A percentile compares a stretch with the other conserved stretches of the same genome.
Evolutionary conservation across 2,329 filamentous ascomycete genomes (phyloP).

Genomic region (Graphiopsis chlorocephala): DNA sequence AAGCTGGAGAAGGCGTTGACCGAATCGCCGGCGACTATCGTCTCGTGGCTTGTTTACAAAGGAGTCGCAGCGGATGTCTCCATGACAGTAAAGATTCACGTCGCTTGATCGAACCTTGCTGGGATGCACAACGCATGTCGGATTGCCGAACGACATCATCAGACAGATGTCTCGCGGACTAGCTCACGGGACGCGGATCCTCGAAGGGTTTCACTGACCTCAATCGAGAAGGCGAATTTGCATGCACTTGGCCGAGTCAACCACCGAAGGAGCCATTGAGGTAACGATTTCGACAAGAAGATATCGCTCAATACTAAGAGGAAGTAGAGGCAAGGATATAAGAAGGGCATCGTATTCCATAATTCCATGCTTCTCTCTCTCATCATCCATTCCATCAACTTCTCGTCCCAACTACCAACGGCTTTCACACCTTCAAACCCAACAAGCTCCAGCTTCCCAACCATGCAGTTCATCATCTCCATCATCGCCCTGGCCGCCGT

Average conservation of each 20-base stretch:
- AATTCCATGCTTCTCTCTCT: background rate
- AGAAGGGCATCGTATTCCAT: background rate
- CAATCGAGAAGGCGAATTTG: background rate
- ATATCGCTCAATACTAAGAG: background rate
- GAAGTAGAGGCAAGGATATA: background rate
- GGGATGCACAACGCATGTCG: background rate
- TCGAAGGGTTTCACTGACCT: background rate
- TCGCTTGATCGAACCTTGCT: background rate
- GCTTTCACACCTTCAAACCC: background rate
- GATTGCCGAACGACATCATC: background rate
- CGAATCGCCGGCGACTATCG: background rate
- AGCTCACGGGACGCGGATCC: background rate
- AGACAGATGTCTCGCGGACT: background rate
- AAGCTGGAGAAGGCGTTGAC: background rate
- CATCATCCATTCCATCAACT: background rate
- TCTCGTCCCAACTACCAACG: background rate
- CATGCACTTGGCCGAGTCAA: background rate
- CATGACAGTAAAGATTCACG: background rate
- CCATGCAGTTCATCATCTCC: constrained; percentile 1
- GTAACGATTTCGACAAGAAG: background rate
- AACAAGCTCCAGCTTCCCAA: background rate
- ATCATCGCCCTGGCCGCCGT: background rate
- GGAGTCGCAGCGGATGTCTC: background rate
- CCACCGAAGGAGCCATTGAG: background rate
- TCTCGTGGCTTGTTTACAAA: background rate